Evolutionary conservation across 176 grass and related monocot genomes (phyloP).

Genomic region (Ensete ventricosum): DNA sequence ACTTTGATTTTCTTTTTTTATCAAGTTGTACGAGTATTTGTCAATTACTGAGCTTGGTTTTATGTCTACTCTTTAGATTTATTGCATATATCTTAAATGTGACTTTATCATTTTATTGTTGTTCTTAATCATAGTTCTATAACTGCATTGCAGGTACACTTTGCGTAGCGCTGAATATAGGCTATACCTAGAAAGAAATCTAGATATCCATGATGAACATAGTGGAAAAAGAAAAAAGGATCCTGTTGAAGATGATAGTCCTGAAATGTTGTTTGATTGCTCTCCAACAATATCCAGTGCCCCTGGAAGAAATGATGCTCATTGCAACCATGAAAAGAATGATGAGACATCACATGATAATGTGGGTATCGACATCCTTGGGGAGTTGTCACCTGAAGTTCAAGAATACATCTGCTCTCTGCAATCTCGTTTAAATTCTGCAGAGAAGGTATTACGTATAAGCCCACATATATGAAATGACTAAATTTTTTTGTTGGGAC

Average conservation of each 20-base stretch:
- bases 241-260: conserved; percentile 26
- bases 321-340: conserved; percentile 23
- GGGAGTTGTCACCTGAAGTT: conserved; percentile 49
- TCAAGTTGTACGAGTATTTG: not conserved
- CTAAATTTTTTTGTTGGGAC: not conserved
- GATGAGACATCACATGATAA: conserved; percentile 32
- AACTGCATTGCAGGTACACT: conserved; percentile 58
- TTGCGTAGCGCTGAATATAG: conserved; percentile 88
- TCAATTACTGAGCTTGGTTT: not conserved
- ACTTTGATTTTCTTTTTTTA: not conserved
- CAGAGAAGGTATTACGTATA: conserved; percentile 52
- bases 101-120: not conserved
- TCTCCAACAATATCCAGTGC: conserved; percentile 41
- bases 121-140: not conserved
- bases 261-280: conserved; percentile 42
- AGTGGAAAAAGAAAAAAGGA: conserved; percentile 39
- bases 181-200: conserved; percentile 88
- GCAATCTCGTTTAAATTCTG: conserved; percentile 77
- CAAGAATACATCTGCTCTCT: conserved; percentile 70
- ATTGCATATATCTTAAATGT: not conserved
- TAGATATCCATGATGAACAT: conserved; percentile 49
- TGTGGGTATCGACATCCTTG: conserved; percentile 37
- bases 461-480: not conserved
- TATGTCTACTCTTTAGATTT: not conserved
- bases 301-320: conserved; percentile 31